A percentile compares a stretch with the other conserved stretches of the same genome.
Evolutionary conservation across 495 filamentous ascomycete genomes (phyloP).

Genomic region (Clavariopsis aquatica): DNA sequence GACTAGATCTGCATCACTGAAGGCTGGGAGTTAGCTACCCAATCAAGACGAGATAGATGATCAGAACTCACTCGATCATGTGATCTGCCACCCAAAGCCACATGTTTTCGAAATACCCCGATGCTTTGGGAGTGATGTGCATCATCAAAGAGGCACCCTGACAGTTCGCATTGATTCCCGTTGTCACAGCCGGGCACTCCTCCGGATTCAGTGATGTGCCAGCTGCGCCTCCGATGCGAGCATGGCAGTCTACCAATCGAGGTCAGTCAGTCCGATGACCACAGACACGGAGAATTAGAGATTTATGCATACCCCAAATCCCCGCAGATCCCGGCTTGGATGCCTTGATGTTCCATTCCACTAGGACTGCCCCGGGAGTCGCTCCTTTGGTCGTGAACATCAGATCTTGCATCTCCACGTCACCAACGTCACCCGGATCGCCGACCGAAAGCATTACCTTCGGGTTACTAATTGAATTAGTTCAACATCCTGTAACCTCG

Average conservation of each 20-base stretch:
- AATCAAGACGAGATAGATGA: no score
- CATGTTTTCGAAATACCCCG: not conserved
- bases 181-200: not conserved
- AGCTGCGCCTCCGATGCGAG: not conserved
- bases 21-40: not conserved
- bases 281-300: not conserved
- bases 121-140: not conserved
- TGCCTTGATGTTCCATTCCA: not conserved
- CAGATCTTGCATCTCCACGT: not conserved
- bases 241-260: not conserved
- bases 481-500: no score
- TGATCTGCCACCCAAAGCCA: not conserved
- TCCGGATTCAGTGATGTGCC: not conserved
- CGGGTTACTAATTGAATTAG: not conserved
- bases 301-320: not conserved
- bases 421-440: not conserved
- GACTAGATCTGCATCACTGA: not conserved
- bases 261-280: no score
- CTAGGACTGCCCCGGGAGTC: not conserved
- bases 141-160: not conserved
- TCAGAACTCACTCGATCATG: no score
- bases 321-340: no score
- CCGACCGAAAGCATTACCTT: not conserved
- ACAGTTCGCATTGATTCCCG: no score
- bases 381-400: not conserved